Evolutionary conservation across 2,329 filamentous ascomycete genomes (phyloP).

Genomic region (Hypoxylon sp.): DNA sequence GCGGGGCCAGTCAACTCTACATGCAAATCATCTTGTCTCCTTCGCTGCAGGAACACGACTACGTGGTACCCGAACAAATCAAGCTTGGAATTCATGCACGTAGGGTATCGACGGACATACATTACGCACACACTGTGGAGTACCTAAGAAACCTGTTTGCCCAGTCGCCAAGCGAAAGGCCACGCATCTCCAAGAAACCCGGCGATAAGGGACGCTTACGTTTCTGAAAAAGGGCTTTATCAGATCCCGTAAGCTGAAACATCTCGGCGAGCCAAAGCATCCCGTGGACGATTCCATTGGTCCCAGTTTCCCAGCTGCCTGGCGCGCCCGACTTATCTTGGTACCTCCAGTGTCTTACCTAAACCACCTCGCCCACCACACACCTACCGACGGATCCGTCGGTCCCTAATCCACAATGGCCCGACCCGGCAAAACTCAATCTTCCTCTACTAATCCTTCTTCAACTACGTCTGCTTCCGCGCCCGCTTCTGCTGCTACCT

Average conservation of each 20-base stretch:
- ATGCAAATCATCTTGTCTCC: conserved; percentile 7
- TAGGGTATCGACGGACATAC: background rate
- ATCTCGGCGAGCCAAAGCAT: conserved; percentile 12
- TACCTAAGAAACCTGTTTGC: background rate
- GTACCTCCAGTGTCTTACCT: conserved; percentile 4
- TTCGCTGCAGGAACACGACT: conserved; percentile 35
- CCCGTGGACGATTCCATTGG: conserved; percentile 32
- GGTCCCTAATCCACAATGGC: conserved; percentile 37
- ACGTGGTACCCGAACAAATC: background rate
- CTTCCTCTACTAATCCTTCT: conserved; percentile 14
- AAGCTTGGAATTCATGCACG: conserved; percentile 6
- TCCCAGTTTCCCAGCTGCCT: conserved; percentile 7
- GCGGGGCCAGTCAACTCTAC: conserved; percentile 1
- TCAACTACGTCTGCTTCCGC: conserved; percentile 29
- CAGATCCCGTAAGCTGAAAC: conserved; percentile 28
- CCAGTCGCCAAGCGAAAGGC: conserved; percentile 26
- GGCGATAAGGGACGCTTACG: conserved; percentile 25
- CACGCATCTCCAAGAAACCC: conserved; percentile 20
- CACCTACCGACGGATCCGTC: conserved; percentile 24
- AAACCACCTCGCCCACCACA: background rate
- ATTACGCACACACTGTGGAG: conserved; percentile 18
- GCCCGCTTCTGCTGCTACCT: conserved; percentile 22
- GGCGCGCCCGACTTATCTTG: conserved; percentile 16
- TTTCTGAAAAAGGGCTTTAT: background rate
- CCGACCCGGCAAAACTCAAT: conserved; percentile 36